phyloP scores from a whole-genome alignment of 148 eudicot genomes.

The Spergularia marina region DNA sequence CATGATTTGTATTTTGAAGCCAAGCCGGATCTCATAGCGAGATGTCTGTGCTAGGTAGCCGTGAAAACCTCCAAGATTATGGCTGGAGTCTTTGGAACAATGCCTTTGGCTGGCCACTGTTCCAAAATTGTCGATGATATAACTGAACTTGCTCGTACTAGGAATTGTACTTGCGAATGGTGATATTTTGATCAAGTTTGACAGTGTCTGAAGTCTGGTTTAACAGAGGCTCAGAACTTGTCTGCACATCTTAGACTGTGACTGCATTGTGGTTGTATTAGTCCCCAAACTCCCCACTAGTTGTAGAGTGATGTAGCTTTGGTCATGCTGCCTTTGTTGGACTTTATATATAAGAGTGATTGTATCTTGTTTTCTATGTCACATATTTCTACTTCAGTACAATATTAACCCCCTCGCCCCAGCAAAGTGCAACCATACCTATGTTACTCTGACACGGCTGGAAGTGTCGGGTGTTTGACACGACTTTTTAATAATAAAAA shows the following conservation, averaged over 20 bases:
- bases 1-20: conserved; percentile 27
- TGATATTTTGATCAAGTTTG: conserved; percentile 11
- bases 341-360: neutral
- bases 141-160: conserved; percentile 1
- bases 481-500: too few relatives aligned
- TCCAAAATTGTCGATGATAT: conserved; percentile 12
- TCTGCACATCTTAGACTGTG: conserved; percentile 2
- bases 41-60: conserved; percentile 39
- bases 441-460: too few relatives aligned
- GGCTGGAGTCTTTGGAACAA: conserved; percentile 15
- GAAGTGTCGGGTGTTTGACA: too few relatives aligned
- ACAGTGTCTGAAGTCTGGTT: conserved; percentile 18
- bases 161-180: conserved; percentile 5
- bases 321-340: neutral
- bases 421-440: too few relatives aligned
- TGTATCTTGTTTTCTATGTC: neutral
- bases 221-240: conserved; percentile 4
- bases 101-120: conserved; percentile 1
- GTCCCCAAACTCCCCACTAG: neutral
- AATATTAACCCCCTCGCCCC: too few relatives aligned
- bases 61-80: conserved; percentile 6
- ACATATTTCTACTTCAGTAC: too few relatives aligned
- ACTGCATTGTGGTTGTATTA: neutral
- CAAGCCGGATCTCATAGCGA: conserved; percentile 40
- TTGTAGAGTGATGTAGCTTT: conserved; percentile 21